Evolutionary conservation across 768 basidiomycete genomes (phyloP).

Genomic region (Lentinus tigrinus): DNA sequence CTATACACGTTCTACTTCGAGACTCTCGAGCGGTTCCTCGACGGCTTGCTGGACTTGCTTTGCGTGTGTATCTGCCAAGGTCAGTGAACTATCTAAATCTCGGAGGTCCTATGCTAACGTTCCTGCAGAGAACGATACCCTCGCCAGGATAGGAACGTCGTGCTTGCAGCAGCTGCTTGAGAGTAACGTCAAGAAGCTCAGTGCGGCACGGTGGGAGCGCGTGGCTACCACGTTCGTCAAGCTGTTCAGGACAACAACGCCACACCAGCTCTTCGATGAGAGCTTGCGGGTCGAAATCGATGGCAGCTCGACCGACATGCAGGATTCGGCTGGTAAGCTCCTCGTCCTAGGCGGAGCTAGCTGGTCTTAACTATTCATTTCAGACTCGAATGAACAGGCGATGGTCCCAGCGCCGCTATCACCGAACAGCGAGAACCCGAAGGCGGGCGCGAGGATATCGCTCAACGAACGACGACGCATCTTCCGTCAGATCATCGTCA

Average conservation of each 20-base stretch:
- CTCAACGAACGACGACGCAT: slow-evolving; percentile 73
- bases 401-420: slow-evolving; percentile 89
- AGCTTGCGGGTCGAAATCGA: slow-evolving; percentile 84
- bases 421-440: slow-evolving; percentile 59
- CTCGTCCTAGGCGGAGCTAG: neutral
- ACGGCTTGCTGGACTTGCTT: slow-evolving; percentile 89
- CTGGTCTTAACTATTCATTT: neutral
- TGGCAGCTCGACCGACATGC: slow-evolving; percentile 48
- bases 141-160: slow-evolving; percentile 96
- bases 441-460: slow-evolving; percentile 49
- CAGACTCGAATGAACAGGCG: slow-evolving; percentile 63
- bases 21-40: slow-evolving; percentile 84
- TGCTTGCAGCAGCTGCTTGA: slow-evolving; percentile 96
- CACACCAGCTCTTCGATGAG: slow-evolving; percentile 95
- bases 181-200: slow-evolving; percentile 86
- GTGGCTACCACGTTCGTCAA: slow-evolving; percentile 91
- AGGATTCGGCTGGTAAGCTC: slow-evolving; percentile 40
- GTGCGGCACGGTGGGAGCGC: slow-evolving; percentile 82
- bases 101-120: neutral
- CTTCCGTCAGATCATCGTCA: slow-evolving; percentile 99
- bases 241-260: slow-evolving; percentile 96
- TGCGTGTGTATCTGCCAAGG: slow-evolving; percentile 99
- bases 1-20: slow-evolving; percentile 96
- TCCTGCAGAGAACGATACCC: slow-evolving; percentile 87
- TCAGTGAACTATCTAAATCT: slow-evolving; percentile 33